Base-by-base conservation (phyloP, 148 eudicot species). In the Chenopodium berlandieri region DNA sequence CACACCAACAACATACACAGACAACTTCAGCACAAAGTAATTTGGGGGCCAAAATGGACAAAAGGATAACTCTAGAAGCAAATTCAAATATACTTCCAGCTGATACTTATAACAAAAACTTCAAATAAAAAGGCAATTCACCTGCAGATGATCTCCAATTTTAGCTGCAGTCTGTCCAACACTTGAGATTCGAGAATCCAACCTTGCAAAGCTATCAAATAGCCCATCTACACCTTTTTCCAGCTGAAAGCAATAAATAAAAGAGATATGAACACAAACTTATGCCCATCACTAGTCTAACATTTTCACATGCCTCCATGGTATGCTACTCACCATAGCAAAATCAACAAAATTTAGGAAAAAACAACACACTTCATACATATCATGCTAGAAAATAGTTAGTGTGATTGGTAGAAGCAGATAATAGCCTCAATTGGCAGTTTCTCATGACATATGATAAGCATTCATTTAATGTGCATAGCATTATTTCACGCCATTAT, bases 131-230 rank as follows among this genome's bases (percentile, higher is more conserved):
- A 52, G 46, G 12, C 64, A 46, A 58, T 79, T 79, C 86, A 97
- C 99, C 97, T 97, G 99, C 73, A 97, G 84, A 89, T 97, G 99
- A 85, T 97, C 99, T 81, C 99, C 99, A 79, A 97, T 97, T 89
- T 97, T 92, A 75, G 99, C 99, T 83, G 99, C 99, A 67, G 98
- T 97, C 83, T 97, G 97, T 37, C 99, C 99, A 85, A 94, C 99
- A 85, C 99, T 94, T 71, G 99, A 92, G 82, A 97, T 97, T 70
- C 99, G 99, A 31, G 97, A 91, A 89, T 97, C 98, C 85, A 97
- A 84, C 86, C 99, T 91, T 64, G 98, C 98, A 89, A 97, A 97
- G 89, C 98, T 97, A 75, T 86, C 95, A 88, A 97, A 97, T 82
- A 97, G 86, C 84, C 99, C 98, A 86, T 97, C 98, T 71, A 97